phyloP scores from a whole-genome alignment of 805 yeast genomes.

The Grigorovia transvaalensis region DNA sequence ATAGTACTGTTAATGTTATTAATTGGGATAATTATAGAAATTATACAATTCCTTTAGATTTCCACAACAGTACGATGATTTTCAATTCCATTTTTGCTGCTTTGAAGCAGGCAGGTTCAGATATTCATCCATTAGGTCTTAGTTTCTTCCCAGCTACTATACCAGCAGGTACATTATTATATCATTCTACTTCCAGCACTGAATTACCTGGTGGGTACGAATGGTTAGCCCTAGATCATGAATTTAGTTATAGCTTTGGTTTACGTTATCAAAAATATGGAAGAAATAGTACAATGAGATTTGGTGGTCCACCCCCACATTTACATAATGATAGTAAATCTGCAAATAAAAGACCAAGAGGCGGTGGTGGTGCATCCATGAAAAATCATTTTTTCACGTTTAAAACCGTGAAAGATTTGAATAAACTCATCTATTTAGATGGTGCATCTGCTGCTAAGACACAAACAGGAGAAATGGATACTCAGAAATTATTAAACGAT shows the following conservation, averaged over 20 bases:
- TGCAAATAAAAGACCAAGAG: background rate
- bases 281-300: constrained; percentile 8
- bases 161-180: constrained; percentile 48
- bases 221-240: constrained; percentile 58
- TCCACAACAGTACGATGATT: constrained; percentile 42
- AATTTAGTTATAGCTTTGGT: constrained; percentile 46
- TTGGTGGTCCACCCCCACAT: background rate
- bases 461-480: constrained; percentile 50
- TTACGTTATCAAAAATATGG: constrained; percentile 15
- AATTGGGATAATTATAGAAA: constrained; percentile 15
- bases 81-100: constrained; percentile 48
- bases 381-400: constrained; percentile 31
- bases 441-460: constrained; percentile 63
- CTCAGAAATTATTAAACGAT: constrained; percentile 36
- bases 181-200: constrained; percentile 43
- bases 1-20: background rate
- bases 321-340: background rate
- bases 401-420: constrained; percentile 37
- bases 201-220: constrained; percentile 39
- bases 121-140: constrained; percentile 47
- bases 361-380: background rate
- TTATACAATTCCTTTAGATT: constrained; percentile 28
- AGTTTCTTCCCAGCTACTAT: constrained; percentile 49
- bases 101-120: constrained; percentile 40
- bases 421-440: constrained; percentile 43